Evolutionary conservation across 441 rosid genomes (phyloP).

Genomic region (Melastoma candidum): DNA sequence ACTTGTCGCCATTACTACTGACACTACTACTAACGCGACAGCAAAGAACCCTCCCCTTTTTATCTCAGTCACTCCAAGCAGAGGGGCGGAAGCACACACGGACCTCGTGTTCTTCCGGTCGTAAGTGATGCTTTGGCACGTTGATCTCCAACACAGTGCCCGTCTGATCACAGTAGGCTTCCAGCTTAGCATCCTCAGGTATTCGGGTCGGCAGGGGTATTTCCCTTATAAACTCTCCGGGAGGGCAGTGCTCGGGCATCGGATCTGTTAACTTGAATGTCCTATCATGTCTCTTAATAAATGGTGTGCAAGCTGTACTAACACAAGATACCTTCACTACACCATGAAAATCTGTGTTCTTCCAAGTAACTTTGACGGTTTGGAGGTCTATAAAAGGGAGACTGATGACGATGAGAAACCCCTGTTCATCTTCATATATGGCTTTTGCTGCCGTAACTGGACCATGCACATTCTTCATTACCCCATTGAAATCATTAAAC

Average conservation of each 20-base stretch:
- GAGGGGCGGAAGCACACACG: constrained; percentile 68
- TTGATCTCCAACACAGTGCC: constrained; percentile 70
- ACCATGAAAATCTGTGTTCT: constrained; percentile 54
- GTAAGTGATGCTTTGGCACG: constrained; percentile 70
- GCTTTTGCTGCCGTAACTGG: constrained; percentile 80
- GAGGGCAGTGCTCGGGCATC: constrained; percentile 89
- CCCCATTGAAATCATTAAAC: constrained; percentile 61
- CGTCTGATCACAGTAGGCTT: constrained; percentile 65
- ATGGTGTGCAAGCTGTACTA: constrained; percentile 64
- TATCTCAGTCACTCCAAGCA: constrained; percentile 41
- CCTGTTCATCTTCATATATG: constrained; percentile 64
- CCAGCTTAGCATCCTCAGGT: constrained; percentile 79
- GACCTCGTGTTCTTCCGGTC: constrained; percentile 90
- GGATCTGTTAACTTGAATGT: constrained; percentile 89
- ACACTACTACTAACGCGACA: constrained; percentile 20
- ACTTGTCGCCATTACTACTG: constrained; percentile 31
- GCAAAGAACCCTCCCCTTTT: constrained; percentile 21
- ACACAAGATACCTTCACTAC: constrained; percentile 68
- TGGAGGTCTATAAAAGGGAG: constrained; percentile 66
- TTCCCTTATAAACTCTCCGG: constrained; percentile 71
- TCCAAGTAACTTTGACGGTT: constrained; percentile 79
- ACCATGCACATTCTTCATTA: constrained; percentile 66
- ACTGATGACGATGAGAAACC: constrained; percentile 57
- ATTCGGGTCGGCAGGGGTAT: constrained; percentile 67
- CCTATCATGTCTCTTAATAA: constrained; percentile 65